Base-by-base conservation (phyloP, 345 rosid species). In the Erucastrum elatum region DNA sequence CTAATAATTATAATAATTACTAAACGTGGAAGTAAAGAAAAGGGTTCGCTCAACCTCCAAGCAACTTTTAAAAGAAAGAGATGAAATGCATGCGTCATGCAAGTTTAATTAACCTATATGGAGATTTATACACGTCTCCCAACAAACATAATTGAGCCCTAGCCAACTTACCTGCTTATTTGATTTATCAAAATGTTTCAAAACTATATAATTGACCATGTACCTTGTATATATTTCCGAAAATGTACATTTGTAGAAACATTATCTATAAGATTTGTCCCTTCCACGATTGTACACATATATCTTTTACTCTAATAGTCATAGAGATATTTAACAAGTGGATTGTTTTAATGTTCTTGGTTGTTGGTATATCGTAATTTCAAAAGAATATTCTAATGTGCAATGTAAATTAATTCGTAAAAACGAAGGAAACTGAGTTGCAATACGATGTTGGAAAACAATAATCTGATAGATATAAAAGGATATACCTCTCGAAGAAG, bases 21-120 rank as follows among this genome's bases (percentile, higher is more conserved):
- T 69, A 64, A 75, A 58, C 83, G 76, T 80, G 72, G 34, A 75
- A 80, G 73, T 64, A 71, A 80, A 80, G 83, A 31, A 80, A 80
- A 70, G 80, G 27, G 76, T 75, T 80, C 26, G 83, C 80, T 80
- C 83, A 80, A 80, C 80, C 66, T 71, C 83, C 80, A 80, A 80
- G 83, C 83, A 75, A 80, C 76, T 80, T 51, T 51, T 51, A 55
- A 74, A 68, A 30, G 62, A 73, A 16, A 73, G 25, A 72, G 75
- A 25, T 63, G 15, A 12, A 55, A 69, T 27, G 21, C 60, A 68
- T 74, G 69, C 82, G 78, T 74, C 74, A 74, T 74, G 65, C 35
- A 74, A 25, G 2, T 58, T 25, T 59, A 3, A 39, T 25, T 59
- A 3, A 39, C 26, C 30, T 35, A 66, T 46, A n/a, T 62, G 62